phyloP scores from a whole-genome alignment of 2,329 filamentous ascomycete species.

The Pseudogymnoascus sp. region DNA sequence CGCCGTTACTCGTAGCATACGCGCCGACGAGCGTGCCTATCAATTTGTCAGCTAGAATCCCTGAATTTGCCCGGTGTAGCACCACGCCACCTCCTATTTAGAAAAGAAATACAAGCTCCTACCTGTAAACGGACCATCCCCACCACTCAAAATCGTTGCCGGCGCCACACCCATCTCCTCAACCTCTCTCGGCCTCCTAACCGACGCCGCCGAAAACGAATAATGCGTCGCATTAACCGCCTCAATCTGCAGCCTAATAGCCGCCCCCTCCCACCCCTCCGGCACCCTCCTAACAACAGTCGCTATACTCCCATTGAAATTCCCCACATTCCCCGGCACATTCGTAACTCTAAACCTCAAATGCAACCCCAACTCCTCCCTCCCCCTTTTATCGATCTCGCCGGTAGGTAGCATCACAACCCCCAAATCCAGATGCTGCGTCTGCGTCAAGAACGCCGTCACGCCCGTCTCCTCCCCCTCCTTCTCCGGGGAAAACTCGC shows the following conservation, averaged over 20 bases:
- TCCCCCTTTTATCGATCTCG: neutral
- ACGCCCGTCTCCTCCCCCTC: slow-evolving; percentile 43
- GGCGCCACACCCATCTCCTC: slow-evolving; percentile 37
- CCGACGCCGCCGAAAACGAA: slow-evolving; percentile 11
- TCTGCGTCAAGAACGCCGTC: slow-evolving; percentile 44
- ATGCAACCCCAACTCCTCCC: neutral
- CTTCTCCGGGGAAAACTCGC: slow-evolving; percentile 34
- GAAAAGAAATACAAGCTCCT: neutral
- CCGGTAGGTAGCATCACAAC: slow-evolving; percentile 20
- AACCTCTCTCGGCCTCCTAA: slow-evolving; percentile 32
- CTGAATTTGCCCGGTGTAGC: neutral
- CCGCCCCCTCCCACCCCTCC: slow-evolving; percentile 26
- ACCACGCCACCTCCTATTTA: slow-evolving; percentile 1
- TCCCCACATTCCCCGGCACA: slow-evolving; percentile 20
- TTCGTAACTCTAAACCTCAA: neutral
- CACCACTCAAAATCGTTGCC: slow-evolving; percentile 30
- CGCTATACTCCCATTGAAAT: slow-evolving; percentile 34
- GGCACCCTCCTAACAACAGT: slow-evolving; percentile 33
- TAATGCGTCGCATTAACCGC: neutral
- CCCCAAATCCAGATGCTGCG: slow-evolving; percentile 43
- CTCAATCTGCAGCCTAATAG: neutral
- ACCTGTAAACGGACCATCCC: slow-evolving; percentile 8
- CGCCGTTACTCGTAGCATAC: slow-evolving; percentile 45
- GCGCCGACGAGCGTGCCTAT: slow-evolving; percentile 41
- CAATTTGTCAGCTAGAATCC: slow-evolving; percentile 13